A percentile compares a stretch with the other conserved stretches of the same genome.
phyloP scores from a whole-genome alignment of 1,139 yeast genomes.

The Saccharomyces pastorianus region DNA sequence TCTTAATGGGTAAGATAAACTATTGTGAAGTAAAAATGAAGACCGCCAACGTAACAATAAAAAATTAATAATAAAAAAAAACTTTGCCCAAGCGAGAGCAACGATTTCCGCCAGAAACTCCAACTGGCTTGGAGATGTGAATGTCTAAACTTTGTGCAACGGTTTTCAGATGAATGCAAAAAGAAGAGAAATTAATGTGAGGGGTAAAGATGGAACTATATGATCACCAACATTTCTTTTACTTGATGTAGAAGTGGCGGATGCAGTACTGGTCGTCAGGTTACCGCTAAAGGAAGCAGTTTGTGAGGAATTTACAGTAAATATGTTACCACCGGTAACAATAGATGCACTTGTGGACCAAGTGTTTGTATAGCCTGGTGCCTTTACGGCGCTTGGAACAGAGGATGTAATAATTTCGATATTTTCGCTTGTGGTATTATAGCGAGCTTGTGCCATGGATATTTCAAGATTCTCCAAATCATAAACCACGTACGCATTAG shows the following conservation, averaged over 20 bases:
- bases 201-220: not conserved
- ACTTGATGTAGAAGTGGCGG: not conserved
- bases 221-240: not conserved
- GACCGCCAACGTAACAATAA: not conserved
- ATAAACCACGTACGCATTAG: constrained; percentile 66
- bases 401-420: constrained; percentile 38
- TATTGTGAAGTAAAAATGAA: not conserved
- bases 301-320: constrained; percentile 12
- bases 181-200: not conserved
- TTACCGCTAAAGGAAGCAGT: not conserved
- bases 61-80: not conserved
- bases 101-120: not conserved
- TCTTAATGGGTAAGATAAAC: not conserved
- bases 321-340: constrained; percentile 19
- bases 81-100: not conserved
- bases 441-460: constrained; percentile 54
- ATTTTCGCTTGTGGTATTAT: constrained; percentile 33
- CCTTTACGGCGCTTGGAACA: constrained; percentile 43
- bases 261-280: not conserved
- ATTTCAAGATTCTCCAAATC: constrained; percentile 59
- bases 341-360: constrained; percentile 24
- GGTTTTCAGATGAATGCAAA: not conserved
- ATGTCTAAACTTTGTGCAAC: not conserved
- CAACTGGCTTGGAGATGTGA: not conserved
- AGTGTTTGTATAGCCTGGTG: constrained; percentile 35